Percentiles rank a stretch among this genome's conserved stretches.
These are phyloP conservation scores for Phyllostachys edulis DNA, from an alignment of 176 grass and related monocot genomes.

Conservation along the genomic window DNA sequence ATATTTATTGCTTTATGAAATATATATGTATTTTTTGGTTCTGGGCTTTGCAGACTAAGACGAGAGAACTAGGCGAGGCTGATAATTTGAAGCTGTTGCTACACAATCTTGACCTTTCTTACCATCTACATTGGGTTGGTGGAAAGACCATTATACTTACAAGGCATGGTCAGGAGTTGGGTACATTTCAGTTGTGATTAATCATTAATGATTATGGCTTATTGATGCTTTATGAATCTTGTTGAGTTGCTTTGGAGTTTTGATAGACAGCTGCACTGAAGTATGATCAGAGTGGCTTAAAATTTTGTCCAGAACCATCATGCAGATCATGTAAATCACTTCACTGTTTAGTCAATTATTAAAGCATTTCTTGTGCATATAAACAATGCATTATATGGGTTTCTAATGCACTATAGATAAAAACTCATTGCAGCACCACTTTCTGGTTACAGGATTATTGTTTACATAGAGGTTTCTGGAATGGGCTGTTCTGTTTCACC, in stretches of 20 bases:
- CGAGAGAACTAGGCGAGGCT: slow-evolving; percentile 52
- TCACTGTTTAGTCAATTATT: slow-evolving; percentile 10
- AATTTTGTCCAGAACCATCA: neutral
- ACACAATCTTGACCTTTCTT: slow-evolving; percentile 92
- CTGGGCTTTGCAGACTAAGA: slow-evolving; percentile 45
- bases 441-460: slow-evolving; percentile 18
- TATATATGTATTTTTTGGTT: slow-evolving; percentile 4
- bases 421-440: slow-evolving; percentile 20
- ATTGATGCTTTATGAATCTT: slow-evolving; percentile 15
- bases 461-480: slow-evolving; percentile 7
- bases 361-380: neutral
- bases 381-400: neutral
- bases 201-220: slow-evolving; percentile 43
- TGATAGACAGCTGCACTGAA: neutral
- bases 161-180: slow-evolving; percentile 73
- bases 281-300: neutral
- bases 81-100: slow-evolving; percentile 75
- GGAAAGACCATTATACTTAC: slow-evolving; percentile 65
- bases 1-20: neutral
- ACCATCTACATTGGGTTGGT: slow-evolving; percentile 72
- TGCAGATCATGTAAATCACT: slow-evolving; percentile 26
- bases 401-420: slow-evolving; percentile 2
- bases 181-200: slow-evolving; percentile 86
- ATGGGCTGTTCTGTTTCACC: slow-evolving; percentile 4
- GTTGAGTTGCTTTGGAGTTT: slow-evolving; percentile 25